Evolutionary conservation across 148 eudicot genomes (phyloP).

Genomic region (Rhododendron simsii): DNA sequence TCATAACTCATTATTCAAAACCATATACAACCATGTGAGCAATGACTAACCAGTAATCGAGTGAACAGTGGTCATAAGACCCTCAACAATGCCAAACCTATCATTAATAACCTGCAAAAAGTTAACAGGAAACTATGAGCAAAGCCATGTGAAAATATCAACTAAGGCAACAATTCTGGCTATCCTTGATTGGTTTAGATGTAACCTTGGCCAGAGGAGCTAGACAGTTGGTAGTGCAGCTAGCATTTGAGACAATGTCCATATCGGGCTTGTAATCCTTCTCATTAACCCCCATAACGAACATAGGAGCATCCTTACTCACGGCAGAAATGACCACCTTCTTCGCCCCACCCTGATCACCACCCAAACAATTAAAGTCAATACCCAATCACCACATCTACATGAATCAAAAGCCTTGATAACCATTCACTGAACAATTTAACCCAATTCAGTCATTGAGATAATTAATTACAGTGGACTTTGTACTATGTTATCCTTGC

Average conservation of each 20-base stretch:
- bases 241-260: slow-evolving; percentile 65
- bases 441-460: background rate
- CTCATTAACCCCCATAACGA: slow-evolving; percentile 71
- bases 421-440: background rate
- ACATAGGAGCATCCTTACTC: slow-evolving; percentile 66
- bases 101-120: slow-evolving; percentile 45
- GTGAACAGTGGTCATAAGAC: slow-evolving; percentile 49
- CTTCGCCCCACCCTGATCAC: slow-evolving; percentile 63
- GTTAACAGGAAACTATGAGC: background rate
- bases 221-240: slow-evolving; percentile 78
- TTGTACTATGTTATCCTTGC: background rate
- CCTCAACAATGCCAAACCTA: slow-evolving; percentile 46
- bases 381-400: background rate
- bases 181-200: background rate
- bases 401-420: background rate
- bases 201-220: slow-evolving; percentile 68
- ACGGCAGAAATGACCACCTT: slow-evolving; percentile 67
- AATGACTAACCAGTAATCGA: slow-evolving; percentile 46
- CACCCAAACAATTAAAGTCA: background rate
- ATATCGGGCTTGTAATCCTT: slow-evolving; percentile 55
- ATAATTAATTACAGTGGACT: background rate
- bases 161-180: background rate
- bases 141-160: background rate
- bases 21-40: background rate
- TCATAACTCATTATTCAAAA: background rate